These are phyloP conservation scores for Gleditsia sinensis DNA, from an alignment of 306 rosid genomes.

Conservation along the genomic window DNA sequence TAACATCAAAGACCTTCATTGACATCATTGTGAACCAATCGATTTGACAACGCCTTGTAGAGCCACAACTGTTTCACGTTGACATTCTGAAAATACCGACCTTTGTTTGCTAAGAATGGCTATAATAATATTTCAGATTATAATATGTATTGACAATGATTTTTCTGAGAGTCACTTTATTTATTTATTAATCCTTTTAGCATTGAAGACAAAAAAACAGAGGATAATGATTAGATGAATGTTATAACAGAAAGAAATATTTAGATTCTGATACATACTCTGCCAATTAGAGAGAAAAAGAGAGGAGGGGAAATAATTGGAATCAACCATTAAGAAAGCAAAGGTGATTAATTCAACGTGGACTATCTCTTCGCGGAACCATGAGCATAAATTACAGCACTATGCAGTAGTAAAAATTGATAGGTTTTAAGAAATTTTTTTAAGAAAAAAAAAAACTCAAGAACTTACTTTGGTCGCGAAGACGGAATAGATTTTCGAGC, in stretches of 20 bases:
- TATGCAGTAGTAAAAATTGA: not conserved
- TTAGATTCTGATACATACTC: not conserved
- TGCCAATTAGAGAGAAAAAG: not conserved
- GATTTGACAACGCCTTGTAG: not conserved
- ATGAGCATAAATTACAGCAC: not conserved
- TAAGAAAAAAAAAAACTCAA: not conserved
- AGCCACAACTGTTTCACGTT: not conserved
- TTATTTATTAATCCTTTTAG: not conserved
- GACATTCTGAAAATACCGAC: not conserved
- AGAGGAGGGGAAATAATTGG: not conserved
- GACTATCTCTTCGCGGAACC: not conserved
- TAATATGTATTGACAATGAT: not conserved
- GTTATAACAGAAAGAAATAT: not conserved
- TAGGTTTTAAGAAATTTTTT: not conserved
- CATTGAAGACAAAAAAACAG: not conserved
- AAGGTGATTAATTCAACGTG: not conserved
- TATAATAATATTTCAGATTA: not conserved
- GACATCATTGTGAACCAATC: not conserved
- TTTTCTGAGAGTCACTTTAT: not conserved
- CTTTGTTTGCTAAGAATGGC: not conserved
- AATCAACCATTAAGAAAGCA: not conserved
- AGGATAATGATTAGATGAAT: not conserved
- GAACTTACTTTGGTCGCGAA: conserved; percentile 58
- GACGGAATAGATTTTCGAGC: conserved; percentile 53
- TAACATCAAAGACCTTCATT: not conserved